These are phyloP conservation scores for Simmondsia chinensis DNA, from an alignment of 148 eudicot genomes.

Conservation along the genomic window DNA sequence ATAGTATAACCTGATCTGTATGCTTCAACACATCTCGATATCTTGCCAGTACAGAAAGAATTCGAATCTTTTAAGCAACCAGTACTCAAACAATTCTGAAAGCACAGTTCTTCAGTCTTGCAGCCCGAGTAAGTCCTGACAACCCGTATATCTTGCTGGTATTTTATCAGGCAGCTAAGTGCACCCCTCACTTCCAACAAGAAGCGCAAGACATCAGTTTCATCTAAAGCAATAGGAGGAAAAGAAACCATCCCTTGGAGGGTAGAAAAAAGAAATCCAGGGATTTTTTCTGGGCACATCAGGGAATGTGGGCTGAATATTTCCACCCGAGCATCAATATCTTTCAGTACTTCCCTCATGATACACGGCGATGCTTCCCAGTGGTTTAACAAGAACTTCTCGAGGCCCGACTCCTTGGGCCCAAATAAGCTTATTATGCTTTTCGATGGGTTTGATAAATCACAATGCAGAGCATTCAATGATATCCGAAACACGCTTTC, in stretches of 20 bases:
- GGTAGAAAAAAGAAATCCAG: constrained; percentile 29
- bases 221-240: constrained; percentile 61
- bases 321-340: constrained; percentile 13
- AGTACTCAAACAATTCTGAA: constrained; percentile 19
- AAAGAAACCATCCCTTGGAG: constrained; percentile 54
- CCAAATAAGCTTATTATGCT: constrained; percentile 34
- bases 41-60: constrained; percentile 35
- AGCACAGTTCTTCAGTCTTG: constrained; percentile 52
- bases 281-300: constrained; percentile 18
- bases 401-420: constrained; percentile 21
- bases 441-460: constrained; percentile 13
- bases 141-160: constrained; percentile 81
- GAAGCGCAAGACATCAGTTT: constrained; percentile 39
- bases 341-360: constrained; percentile 18
- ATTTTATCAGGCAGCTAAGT: constrained; percentile 52
- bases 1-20: constrained; percentile 58
- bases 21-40: constrained; percentile 61
- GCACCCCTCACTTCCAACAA: constrained; percentile 34
- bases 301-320: constrained; percentile 34
- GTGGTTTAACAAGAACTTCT: constrained; percentile 35
- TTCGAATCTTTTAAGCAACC: constrained; percentile 11
- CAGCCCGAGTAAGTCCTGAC: constrained; percentile 31
- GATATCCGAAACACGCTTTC: constrained; percentile 75
- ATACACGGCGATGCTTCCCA: constrained; percentile 73
- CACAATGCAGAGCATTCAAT: constrained; percentile 15